phyloP scores from a whole-genome alignment of 805 yeast species.

The Candida germanica region DNA sequence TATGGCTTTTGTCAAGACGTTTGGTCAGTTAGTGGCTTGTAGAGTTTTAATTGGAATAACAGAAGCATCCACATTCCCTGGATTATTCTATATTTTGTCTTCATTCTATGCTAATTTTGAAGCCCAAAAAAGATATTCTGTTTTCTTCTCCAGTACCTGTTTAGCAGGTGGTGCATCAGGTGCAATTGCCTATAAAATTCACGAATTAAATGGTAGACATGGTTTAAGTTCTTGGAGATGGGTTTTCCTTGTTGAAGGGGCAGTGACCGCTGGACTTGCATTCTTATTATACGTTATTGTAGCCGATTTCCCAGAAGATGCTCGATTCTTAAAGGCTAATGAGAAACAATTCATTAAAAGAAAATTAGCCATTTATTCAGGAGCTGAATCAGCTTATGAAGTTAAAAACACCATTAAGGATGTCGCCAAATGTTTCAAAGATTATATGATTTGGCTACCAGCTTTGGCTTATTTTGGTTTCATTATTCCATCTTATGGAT shows the following conservation, averaged over 20 bases:
- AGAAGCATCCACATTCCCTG: conserved; percentile 74
- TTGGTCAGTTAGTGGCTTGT: conserved; percentile 57
- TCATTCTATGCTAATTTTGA: conserved; percentile 64
- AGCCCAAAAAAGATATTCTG: conserved; percentile 65
- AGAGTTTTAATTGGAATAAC: conserved; percentile 65
- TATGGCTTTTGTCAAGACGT: conserved; percentile 61
- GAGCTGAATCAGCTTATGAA: conserved; percentile 47
- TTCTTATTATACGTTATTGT: conserved; percentile 44
- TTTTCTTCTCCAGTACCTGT: conserved; percentile 68
- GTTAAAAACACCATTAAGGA: conserved; percentile 45
- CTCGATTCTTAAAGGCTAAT: conserved; percentile 44
- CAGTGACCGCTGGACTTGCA: conserved; percentile 34
- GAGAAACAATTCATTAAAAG: conserved; percentile 56
- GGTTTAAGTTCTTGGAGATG: conserved; percentile 49
- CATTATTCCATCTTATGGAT: conserved; percentile 71
- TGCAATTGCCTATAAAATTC: conserved; percentile 63
- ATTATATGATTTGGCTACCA: conserved; percentile 54
- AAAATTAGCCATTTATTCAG: conserved; percentile 47
- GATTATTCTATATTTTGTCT: conserved; percentile 66
- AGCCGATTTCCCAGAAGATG: conserved; percentile 72
- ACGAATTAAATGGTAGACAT: conserved; percentile 47
- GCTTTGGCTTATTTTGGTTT: conserved; percentile 63
- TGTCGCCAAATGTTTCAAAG: conserved; percentile 51
- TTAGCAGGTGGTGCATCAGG: conserved; percentile 81
- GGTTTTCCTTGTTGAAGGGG: conserved; percentile 50